Conservation (phyloP, 78 protist species). For the Isochrysis galbana region DNA sequence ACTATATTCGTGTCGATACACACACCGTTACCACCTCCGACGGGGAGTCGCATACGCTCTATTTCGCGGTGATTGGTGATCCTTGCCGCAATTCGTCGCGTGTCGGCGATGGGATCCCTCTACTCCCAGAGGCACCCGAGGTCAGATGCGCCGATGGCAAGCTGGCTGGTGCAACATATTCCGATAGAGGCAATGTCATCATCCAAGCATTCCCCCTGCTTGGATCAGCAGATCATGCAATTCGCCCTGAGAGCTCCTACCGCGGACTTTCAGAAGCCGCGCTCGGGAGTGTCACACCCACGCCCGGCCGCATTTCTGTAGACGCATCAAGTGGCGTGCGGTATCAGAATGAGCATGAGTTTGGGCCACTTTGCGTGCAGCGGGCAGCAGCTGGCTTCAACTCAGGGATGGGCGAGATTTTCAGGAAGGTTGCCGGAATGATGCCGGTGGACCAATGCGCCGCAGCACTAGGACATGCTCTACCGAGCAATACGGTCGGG, state of each 20-base stretch:
- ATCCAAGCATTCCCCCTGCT: not conserved
- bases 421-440: not conserved
- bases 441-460: no score
- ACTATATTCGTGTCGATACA: conserved; percentile 31
- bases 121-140: no score
- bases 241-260: not conserved
- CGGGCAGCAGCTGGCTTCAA: conserved; percentile 6
- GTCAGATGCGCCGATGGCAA: no score
- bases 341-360: not conserved
- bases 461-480: no score
- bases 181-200: no score
- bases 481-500: no score
- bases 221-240: not conserved
- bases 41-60: not conserved
- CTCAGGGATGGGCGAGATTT: conserved; percentile 35
- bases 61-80: not conserved
- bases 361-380: not conserved
- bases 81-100: not conserved
- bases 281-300: no score
- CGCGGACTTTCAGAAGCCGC: no score
- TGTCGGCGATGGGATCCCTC: no score
- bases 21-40: not conserved
- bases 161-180: no score
- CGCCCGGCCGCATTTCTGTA: no score
- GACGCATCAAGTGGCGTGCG: no score